Conservation (phyloP, 306 rosid genomes). For the Cicer pinnatifidum region DNA sequence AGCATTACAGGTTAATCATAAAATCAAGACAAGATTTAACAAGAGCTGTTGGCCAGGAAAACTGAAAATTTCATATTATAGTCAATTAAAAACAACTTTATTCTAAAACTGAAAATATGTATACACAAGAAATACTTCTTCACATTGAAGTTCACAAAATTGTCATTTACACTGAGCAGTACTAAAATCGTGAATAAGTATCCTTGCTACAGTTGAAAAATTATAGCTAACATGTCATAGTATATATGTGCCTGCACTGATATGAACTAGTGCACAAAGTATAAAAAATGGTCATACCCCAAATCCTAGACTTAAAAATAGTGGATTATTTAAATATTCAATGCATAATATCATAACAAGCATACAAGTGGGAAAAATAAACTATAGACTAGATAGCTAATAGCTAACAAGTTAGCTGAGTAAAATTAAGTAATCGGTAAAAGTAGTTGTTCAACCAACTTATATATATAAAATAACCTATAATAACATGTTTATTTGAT, state of each 20-base stretch:
- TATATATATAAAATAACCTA: not conserved
- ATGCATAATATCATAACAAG: conserved; percentile 14
- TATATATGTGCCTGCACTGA: conserved; percentile 9
- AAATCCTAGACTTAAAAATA: conserved; percentile 16
- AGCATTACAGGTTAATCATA: conserved; percentile 30
- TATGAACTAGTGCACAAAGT: conserved; percentile 27
- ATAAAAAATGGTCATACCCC: not conserved
- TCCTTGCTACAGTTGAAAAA: not conserved
- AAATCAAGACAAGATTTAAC: conserved; percentile 24
- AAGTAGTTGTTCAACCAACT: not conserved
- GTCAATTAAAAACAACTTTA: not conserved
- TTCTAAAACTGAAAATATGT: not conserved
- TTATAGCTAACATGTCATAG: not conserved
- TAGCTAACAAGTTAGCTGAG: not conserved
- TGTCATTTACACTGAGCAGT: not conserved
- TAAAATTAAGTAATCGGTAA: not conserved
- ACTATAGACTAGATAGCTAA: not conserved
- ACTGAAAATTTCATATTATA: conserved; percentile 3
- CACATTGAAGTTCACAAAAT: conserved; percentile 9
- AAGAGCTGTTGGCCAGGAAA: conserved; percentile 13
- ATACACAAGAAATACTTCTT: not conserved
- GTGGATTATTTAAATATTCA: conserved; percentile 20
- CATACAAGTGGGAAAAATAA: not conserved
- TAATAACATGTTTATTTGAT: not conserved
- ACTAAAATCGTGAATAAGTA: not conserved